Percentiles rank a stretch among this genome's conserved stretches.
Conservation (phyloP, 208 protist species). For the Crithidia sp. region DNA sequence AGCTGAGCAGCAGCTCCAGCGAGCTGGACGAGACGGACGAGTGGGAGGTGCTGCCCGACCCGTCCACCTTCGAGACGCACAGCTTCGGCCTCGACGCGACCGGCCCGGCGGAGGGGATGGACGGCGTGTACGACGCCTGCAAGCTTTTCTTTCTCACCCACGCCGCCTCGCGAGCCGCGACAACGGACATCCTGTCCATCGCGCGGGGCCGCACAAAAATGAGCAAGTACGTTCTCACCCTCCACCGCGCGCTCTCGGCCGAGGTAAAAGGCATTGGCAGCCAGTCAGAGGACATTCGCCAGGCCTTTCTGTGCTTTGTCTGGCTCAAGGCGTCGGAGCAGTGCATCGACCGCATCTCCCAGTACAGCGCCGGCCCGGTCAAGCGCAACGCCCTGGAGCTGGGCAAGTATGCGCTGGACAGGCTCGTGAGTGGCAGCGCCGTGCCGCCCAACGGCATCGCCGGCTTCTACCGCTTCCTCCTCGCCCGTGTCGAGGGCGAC, state of each 20-base stretch:
- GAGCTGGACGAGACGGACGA: constrained; percentile 41
- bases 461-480: constrained; percentile 46
- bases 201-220: constrained; percentile 34
- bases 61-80: constrained; percentile 26
- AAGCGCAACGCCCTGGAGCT: constrained; percentile 56
- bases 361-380: constrained; percentile 15
- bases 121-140: constrained; percentile 54
- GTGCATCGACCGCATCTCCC: constrained; percentile 22
- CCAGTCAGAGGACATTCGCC: constrained; percentile 41
- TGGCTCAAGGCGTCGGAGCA: constrained; percentile 68
- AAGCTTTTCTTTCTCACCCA: constrained; percentile 47
- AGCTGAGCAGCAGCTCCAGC: constrained; percentile 6
- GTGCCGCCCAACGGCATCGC: constrained; percentile 48
- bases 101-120: constrained; percentile 34
- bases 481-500: constrained; percentile 33
- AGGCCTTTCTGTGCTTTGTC: constrained; percentile 52
- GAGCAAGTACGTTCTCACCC: constrained; percentile 56
- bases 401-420: constrained; percentile 61
- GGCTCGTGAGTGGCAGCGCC: constrained; percentile 58
- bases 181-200: constrained; percentile 25
- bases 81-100: constrained; percentile 57
- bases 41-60: constrained; percentile 40
- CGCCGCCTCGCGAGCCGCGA: constrained; percentile 31
- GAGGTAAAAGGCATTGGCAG: constrained; percentile 43
- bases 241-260: constrained; percentile 56